These are phyloP conservation scores for Choiromyces venosus DNA, from an alignment of 495 filamentous ascomycete species.

Conservation along the genomic window DNA sequence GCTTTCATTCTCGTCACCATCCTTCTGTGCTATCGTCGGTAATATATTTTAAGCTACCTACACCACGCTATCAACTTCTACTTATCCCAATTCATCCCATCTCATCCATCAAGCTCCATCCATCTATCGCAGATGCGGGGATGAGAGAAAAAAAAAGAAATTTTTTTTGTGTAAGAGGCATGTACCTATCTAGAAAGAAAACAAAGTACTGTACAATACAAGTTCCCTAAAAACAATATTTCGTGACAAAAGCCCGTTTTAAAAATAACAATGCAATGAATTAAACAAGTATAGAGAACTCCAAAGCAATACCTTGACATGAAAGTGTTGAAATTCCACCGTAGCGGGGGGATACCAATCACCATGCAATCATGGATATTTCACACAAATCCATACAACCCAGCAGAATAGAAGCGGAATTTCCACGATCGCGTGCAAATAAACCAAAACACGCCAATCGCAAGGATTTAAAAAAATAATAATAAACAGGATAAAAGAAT, in stretches of 20 bases:
- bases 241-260: background rate
- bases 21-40: background rate
- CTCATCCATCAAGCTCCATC: background rate
- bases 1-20: background rate
- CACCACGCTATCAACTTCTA: too few species aligned
- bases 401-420: background rate
- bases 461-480: conserved; percentile 23
- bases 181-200: background rate
- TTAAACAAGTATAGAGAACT: background rate
- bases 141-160: background rate
- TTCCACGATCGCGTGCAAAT: background rate
- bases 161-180: too few species aligned
- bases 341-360: background rate
- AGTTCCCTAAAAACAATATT: background rate
- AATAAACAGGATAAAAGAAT: conserved; percentile 3
- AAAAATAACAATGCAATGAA: background rate
- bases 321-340: background rate
- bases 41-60: background rate
- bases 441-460: background rate
- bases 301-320: background rate
- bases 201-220: background rate
- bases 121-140: background rate
- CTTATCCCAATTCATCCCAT: background rate
- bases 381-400: background rate
- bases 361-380: background rate